A percentile compares a stretch with the other conserved stretches of the same genome.
Conservation (phyloP, 495 filamentous ascomycete genomes). For the Cercophora scortea region DNA sequence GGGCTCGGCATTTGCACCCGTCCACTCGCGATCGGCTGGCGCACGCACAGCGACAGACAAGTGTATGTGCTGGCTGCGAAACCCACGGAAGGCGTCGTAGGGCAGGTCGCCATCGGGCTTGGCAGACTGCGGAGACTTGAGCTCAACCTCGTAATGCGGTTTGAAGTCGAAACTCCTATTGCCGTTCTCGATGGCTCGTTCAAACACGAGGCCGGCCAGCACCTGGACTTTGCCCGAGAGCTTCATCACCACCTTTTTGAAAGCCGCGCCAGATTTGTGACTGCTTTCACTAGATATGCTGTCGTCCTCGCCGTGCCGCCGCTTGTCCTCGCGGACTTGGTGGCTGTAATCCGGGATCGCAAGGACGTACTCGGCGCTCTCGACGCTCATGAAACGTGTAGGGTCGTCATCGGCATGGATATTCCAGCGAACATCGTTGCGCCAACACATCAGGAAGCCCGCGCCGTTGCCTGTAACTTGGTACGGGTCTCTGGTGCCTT, state of each 20-base stretch:
- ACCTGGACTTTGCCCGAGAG: conserved; percentile 89
- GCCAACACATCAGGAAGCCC: conserved; percentile 97
- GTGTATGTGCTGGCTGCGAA: conserved; percentile 93
- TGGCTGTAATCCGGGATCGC: conserved; percentile 90
- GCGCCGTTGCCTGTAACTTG: conserved; percentile 85
- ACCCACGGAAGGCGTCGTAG: conserved; percentile 90
- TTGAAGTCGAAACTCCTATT: conserved; percentile 77
- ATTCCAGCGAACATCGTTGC: conserved; percentile 80
- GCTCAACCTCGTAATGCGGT: conserved; percentile 84
- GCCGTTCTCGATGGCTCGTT: conserved; percentile 58
- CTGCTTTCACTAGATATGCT: conserved; percentile 55
- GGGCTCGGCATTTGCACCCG: conserved; percentile 57
- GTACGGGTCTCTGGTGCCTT: conserved; percentile 91
- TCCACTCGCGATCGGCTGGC: conserved; percentile 74
- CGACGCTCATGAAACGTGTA: conserved; percentile 87
- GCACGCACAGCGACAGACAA: conserved; percentile 84
- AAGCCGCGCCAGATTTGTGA: conserved; percentile 65
- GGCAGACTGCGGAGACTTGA: conserved; percentile 70
- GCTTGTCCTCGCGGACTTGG: conserved; percentile 63
- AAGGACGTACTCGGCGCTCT: conserved; percentile 87
- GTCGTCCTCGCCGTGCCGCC: conserved; percentile 52
- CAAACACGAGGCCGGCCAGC: conserved; percentile 86
- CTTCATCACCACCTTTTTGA: conserved; percentile 98
- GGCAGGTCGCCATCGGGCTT: conserved; percentile 42
- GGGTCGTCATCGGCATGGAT: conserved; percentile 77